phyloP scores from a whole-genome alignment of 306 rosid species.

The Canavalia gladiata region DNA sequence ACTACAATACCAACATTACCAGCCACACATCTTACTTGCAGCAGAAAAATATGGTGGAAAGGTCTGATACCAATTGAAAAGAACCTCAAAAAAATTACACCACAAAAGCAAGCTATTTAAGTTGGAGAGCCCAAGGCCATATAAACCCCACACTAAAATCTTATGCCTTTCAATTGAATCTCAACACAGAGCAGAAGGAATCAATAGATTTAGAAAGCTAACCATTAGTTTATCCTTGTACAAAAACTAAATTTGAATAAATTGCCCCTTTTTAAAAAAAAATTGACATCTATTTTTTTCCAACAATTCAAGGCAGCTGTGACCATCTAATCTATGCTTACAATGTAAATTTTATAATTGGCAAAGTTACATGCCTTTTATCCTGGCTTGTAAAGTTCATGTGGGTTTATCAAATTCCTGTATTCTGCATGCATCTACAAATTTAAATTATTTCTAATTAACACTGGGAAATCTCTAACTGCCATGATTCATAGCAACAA shows the following conservation, averaged over 20 bases:
- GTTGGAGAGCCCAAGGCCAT: too few species aligned
- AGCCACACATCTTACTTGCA: too few species aligned
- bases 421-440: background rate
- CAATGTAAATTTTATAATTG: background rate
- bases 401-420: background rate
- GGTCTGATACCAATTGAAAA: too few species aligned
- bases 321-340: slow-evolving; percentile 4
- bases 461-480: too few species aligned
- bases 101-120: too few species aligned
- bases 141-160: too few species aligned
- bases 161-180: too few species aligned
- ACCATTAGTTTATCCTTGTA: background rate
- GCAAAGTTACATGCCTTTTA: slow-evolving; percentile 23
- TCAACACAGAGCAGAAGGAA: background rate
- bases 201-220: background rate
- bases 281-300: background rate
- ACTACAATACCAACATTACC: too few species aligned
- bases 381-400: slow-evolving; percentile 1
- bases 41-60: too few species aligned
- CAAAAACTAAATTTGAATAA: background rate
- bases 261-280: background rate
- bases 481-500: background rate
- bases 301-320: background rate
- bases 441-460: background rate
- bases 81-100: too few species aligned